These are phyloP conservation scores for Casaregolazyma suthepensis DNA, from an alignment of 1,139 yeast genomes.

Conservation along the genomic window DNA sequence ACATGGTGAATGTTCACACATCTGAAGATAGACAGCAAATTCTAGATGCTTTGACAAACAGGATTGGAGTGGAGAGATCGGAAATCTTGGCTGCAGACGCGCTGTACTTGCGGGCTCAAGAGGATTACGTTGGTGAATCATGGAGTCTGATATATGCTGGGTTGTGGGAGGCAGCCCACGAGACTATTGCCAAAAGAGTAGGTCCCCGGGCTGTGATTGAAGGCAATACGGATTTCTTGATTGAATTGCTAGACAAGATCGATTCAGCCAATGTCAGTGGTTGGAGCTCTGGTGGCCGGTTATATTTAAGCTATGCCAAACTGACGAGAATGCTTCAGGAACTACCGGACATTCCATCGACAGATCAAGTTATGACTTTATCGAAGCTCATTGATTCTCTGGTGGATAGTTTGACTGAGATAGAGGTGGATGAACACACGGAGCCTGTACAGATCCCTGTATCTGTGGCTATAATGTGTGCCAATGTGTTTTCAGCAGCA, in stretches of 20 bases:
- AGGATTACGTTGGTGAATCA: slow-evolving; percentile 55
- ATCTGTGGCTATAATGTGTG: slow-evolving; percentile 49
- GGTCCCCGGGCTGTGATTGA: slow-evolving; percentile 64
- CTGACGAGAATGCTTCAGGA: slow-evolving; percentile 5
- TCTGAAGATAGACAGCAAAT: slow-evolving; percentile 33
- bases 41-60: slow-evolving; percentile 44
- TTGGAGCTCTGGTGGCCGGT: slow-evolving; percentile 49
- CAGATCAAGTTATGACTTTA: background rate
- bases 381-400: slow-evolving; percentile 16
- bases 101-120: slow-evolving; percentile 35
- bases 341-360: background rate
- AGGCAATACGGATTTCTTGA: slow-evolving; percentile 35
- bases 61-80: slow-evolving; percentile 25
- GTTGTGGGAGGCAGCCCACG: slow-evolving; percentile 59
- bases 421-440: slow-evolving; percentile 22
- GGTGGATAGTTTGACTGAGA: slow-evolving; percentile 39
- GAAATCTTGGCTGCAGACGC: slow-evolving; percentile 29
- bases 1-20: slow-evolving; percentile 39
- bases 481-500: slow-evolving; percentile 39
- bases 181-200: slow-evolving; percentile 46
- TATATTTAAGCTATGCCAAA: slow-evolving; percentile 31
- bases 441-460: slow-evolving; percentile 35
- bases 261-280: slow-evolving; percentile 33
- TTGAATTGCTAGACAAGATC: slow-evolving; percentile 40
- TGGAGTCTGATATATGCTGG: slow-evolving; percentile 58